phyloP scores from a whole-genome alignment of 2,329 filamentous ascomycete species.

The Oidium heveae region DNA sequence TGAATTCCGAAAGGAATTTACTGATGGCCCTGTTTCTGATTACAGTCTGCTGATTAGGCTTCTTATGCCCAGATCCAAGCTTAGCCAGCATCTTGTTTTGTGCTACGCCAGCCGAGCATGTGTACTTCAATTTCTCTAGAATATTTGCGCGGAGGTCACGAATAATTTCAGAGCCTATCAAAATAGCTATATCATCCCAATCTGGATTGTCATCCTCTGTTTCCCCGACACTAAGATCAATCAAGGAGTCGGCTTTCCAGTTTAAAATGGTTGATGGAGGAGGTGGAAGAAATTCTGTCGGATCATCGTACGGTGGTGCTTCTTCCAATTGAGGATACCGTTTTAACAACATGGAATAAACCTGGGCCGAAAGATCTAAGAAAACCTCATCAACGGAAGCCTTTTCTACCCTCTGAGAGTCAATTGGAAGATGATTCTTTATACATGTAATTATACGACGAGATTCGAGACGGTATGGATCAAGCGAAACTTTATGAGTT shows the following conservation, averaged over 20 bases:
- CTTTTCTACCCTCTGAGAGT: constrained; percentile 61
- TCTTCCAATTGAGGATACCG: constrained; percentile 48
- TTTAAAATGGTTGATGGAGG: constrained; percentile 52
- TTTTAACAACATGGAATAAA: constrained; percentile 49
- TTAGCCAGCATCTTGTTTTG: constrained; percentile 92
- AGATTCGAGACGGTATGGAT: constrained; percentile 72
- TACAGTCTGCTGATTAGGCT: constrained; percentile 87
- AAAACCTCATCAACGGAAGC: constrained; percentile 93
- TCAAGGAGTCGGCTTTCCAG: constrained; percentile 61
- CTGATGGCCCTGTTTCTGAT: constrained; percentile 62
- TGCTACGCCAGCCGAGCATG: constrained; percentile 72
- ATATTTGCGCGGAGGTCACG: constrained; percentile 46
- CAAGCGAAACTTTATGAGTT: constrained; percentile 80
- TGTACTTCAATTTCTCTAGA: constrained; percentile 51
- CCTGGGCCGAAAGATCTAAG: constrained; percentile 65
- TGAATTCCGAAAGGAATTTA: constrained; percentile 53
- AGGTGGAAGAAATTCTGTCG: constrained; percentile 41
- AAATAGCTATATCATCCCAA: constrained; percentile 83
- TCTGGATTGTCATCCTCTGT: constrained; percentile 63
- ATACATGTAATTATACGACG: constrained; percentile 58
- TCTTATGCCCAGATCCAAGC: constrained; percentile 71
- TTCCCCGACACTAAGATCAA: constrained; percentile 49
- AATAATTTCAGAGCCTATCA: constrained; percentile 74
- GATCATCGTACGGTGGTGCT: constrained; percentile 49
- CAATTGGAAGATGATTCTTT: constrained; percentile 41